These are phyloP conservation scores for Cladosporium velox DNA, from an alignment of 2,329 filamentous ascomycete genomes.

Conservation along the genomic window DNA sequence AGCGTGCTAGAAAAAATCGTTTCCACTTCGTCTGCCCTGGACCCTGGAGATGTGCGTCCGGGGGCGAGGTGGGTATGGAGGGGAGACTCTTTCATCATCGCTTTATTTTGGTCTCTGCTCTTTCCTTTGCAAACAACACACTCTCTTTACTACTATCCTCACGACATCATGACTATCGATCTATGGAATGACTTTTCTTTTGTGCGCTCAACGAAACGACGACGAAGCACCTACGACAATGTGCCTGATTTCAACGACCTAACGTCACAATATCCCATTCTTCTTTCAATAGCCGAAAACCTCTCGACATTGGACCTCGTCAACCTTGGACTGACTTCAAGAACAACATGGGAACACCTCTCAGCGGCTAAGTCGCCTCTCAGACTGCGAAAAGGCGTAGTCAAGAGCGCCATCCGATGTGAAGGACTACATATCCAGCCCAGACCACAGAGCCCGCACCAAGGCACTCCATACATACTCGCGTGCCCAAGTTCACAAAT, in stretches of 20 bases:
- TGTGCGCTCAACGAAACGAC: slow-evolving; percentile 6
- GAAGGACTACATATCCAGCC: slow-evolving; percentile 18
- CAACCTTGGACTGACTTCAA: slow-evolving; percentile 18
- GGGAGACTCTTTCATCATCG: slow-evolving; percentile 18
- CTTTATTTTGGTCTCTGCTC: not conserved
- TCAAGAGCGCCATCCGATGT: slow-evolving; percentile 4
- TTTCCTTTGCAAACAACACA: not conserved
- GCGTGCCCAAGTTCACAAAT: slow-evolving; percentile 13
- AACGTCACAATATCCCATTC: slow-evolving; percentile 18
- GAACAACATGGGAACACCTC: slow-evolving; percentile 8
- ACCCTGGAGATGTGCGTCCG: slow-evolving; percentile 5
- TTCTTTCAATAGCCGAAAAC: slow-evolving; percentile 15
- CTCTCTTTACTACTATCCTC: not conserved
- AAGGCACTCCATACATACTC: slow-evolving; percentile 16
- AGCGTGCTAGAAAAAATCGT: slow-evolving; percentile 17
- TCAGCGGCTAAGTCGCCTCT: slow-evolving; percentile 5
- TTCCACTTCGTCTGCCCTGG: slow-evolving; percentile 18
- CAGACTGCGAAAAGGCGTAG: slow-evolving; percentile 2
- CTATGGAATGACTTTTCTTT: slow-evolving; percentile 17
- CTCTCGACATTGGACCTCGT: slow-evolving; percentile 15
- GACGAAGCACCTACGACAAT: slow-evolving; percentile 6
- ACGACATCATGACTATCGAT: slow-evolving; percentile 17
- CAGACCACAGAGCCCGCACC: slow-evolving; percentile 16
- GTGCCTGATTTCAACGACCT: slow-evolving; percentile 14
- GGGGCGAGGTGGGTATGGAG: not conserved